These are phyloP conservation scores for Areca catechu DNA, from an alignment of 176 grass and related monocot species.

Conservation along the genomic window DNA sequence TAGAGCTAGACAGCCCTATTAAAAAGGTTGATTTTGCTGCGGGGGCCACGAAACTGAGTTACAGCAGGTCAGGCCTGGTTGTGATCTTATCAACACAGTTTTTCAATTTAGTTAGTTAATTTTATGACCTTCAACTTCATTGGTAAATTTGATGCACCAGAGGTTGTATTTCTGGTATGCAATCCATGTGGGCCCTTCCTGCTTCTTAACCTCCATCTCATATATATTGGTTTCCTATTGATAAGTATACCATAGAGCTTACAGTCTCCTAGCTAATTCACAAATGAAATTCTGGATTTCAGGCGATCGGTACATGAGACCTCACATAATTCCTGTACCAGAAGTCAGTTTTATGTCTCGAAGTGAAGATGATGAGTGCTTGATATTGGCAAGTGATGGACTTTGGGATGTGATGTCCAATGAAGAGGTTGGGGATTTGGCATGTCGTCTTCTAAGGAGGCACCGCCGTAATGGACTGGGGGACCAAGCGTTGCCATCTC, in stretches of 20 bases:
- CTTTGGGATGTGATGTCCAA: conserved; percentile 22
- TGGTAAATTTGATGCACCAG: too few relatives aligned
- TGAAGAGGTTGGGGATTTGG: conserved; percentile 17
- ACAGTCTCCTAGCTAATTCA: neutral
- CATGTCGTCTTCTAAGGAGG: conserved; percentile 26
- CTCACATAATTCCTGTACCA: conserved; percentile 22
- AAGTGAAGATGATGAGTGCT: conserved; percentile 20
- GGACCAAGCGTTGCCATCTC: conserved; percentile 8
- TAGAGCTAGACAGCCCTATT: too few relatives aligned
- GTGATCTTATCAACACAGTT: too few relatives aligned
- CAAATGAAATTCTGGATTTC: neutral
- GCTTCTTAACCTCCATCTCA: too few relatives aligned
- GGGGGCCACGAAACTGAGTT: too few relatives aligned
- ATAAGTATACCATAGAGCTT: neutral
- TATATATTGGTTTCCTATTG: too few relatives aligned
- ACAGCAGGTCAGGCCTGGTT: too few relatives aligned
- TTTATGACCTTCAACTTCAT: too few relatives aligned
- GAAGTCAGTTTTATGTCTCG: conserved; percentile 23
- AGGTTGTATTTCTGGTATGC: too few relatives aligned
- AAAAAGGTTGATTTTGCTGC: too few relatives aligned
- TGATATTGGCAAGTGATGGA: conserved; percentile 23
- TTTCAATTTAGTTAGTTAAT: too few relatives aligned
- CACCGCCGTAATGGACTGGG: conserved; percentile 24
- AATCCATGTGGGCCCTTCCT: too few relatives aligned
- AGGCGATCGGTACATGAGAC: conserved; percentile 26